Base-by-base conservation (phyloP, 2,329 filamentous ascomycete genomes). In the Waltergamsia citrina region DNA sequence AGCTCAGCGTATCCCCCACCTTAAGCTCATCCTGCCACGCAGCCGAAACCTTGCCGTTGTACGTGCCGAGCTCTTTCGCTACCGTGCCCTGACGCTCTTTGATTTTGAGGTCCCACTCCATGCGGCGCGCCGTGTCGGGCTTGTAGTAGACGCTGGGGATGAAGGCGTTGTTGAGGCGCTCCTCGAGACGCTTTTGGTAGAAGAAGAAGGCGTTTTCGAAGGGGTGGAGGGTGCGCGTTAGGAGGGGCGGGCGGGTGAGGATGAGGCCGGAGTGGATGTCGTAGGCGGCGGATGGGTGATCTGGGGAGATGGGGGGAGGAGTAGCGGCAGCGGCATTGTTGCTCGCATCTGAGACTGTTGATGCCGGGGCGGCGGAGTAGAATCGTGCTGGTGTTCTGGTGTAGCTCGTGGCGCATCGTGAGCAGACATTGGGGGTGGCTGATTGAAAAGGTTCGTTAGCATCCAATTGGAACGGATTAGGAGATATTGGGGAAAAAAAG, bases 141-240 rank as follows among this genome's bases (percentile, higher is more conserved):
- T 94, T 94, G 74, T 88, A 94, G 71, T 94, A 98, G 63, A 96
- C 92, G 55, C 84, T 84, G 45, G 84, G 78, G 37, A 83, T 83
- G 59, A 96, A 98, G 2, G 88, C 85, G 5, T 92, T 72, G 15
- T 81, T 78, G 34, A 94, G 71, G 28, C 92, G 84, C 68, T 98
- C 92, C 59, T 96, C 94, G 40, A 98, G 72, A 11, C 92, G 86
- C 49, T 90, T 90, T 65, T 98, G 92, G 65, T 98, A 98, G 56
- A 98, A 87, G 69, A 82, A 94, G 63, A 82, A 96, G 43, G 90
- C 72, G 52, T 86, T 83, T 60, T 98, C 92, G 60, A 98, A 96
- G 10, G 85, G 71, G 22, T 83, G 84, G 35, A 90, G 78, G 40
- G 81, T 70, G 45, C 84, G 81, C 18, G 92, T 96, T 49, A 98